phyloP scores from a whole-genome alignment of 2,329 filamentous ascomycete genomes.

The Aureobasidium subglaciale region DNA sequence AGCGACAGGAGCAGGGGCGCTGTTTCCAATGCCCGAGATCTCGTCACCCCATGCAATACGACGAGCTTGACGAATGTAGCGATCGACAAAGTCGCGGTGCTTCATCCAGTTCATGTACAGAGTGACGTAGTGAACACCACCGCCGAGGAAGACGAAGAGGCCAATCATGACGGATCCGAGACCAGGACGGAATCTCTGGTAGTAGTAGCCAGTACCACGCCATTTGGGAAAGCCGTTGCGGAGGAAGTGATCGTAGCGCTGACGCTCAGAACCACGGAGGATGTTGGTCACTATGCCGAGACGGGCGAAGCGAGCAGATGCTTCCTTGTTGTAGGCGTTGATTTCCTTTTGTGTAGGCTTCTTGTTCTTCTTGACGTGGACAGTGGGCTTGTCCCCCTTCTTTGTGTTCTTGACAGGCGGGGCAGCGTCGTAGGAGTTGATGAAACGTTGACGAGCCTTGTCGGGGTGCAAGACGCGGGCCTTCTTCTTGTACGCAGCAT shows the following conservation, averaged over 20 bases:
- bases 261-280: conserved; percentile 69
- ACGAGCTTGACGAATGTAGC: conserved; percentile 85
- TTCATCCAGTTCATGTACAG: conserved; percentile 83
- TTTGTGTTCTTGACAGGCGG: conserved; percentile 37
- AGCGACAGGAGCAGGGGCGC: conserved; percentile 32
- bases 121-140: conserved; percentile 78
- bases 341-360: conserved; percentile 67
- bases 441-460: conserved; percentile 82
- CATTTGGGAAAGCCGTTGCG: conserved; percentile 88
- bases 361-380: conserved; percentile 61
- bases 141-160: conserved; percentile 74
- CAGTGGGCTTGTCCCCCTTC: conserved; percentile 48
- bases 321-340: conserved; percentile 69
- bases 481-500: conserved; percentile 88
- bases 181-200: conserved; percentile 85
- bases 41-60: conserved; percentile 86
- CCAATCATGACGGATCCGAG: conserved; percentile 77
- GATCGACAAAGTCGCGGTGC: conserved; percentile 82
- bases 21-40: conserved; percentile 54
- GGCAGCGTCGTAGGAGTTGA: conserved; percentile 57
- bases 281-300: conserved; percentile 80
- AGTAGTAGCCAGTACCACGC: conserved; percentile 98
- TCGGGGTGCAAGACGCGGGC: conserved; percentile 81
- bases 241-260: conserved; percentile 92
- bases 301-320: conserved; percentile 74